A percentile compares a stretch with the other conserved stretches of the same genome.
phyloP scores from a whole-genome alignment of 2,329 filamentous ascomycete genomes.

The Beauveria sp. region DNA sequence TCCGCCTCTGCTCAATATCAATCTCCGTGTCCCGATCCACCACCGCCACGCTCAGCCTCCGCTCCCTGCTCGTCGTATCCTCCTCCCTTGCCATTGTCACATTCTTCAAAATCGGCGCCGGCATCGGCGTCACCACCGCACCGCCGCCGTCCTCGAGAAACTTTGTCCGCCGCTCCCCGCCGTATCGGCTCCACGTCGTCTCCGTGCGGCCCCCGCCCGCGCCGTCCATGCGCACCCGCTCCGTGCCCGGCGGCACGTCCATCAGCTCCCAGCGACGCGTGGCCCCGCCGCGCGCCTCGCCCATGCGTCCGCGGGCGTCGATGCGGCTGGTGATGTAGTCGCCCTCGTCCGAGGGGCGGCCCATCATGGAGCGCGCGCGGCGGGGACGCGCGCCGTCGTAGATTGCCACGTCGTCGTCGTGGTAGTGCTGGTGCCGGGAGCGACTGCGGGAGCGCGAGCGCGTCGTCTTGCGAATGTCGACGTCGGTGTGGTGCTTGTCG shows the following conservation, averaged over 20 bases:
- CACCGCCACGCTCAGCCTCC: constrained; percentile 38
- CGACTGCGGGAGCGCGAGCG: constrained; percentile 32
- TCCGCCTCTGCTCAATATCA: constrained; percentile 41
- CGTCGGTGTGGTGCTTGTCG: constrained; percentile 46
- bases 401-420: constrained; percentile 43
- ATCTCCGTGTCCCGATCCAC: constrained; percentile 39
- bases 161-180: constrained; percentile 65
- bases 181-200: constrained; percentile 72
- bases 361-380: constrained; percentile 45
- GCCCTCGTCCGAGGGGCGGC: constrained; percentile 42
- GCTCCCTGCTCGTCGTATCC: constrained; percentile 24
- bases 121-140: background rate
- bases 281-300: constrained; percentile 66
- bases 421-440: constrained; percentile 28
- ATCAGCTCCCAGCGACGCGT: constrained; percentile 75
- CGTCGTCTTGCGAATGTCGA: constrained; percentile 42
- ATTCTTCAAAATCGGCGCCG: constrained; percentile 15
- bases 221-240: constrained; percentile 75
- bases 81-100: constrained; percentile 18
- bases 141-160: constrained; percentile 63
- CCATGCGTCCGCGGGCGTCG: constrained; percentile 55
- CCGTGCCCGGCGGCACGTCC: constrained; percentile 76
- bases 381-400: constrained; percentile 41
- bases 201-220: constrained; percentile 68
- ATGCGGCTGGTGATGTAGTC: constrained; percentile 51